Conservation (phyloP, 2,329 filamentous ascomycete species). For the Claviceps monticola region DNA sequence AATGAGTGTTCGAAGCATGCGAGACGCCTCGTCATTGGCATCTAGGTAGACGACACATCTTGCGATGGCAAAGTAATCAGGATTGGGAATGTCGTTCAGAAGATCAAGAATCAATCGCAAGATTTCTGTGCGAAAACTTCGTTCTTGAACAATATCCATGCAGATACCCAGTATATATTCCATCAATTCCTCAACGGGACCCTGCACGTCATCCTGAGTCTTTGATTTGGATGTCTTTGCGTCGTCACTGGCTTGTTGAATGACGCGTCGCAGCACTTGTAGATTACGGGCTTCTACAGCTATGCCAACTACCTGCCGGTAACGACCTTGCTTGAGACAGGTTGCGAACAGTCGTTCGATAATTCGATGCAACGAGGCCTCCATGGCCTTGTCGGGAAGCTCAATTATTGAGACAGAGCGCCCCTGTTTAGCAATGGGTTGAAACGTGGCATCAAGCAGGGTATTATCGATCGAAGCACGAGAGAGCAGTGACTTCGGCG, state of each 20-base stretch:
- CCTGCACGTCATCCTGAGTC: constrained; percentile 31
- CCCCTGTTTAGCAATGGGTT: constrained; percentile 37
- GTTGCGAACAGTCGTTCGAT: constrained; percentile 85
- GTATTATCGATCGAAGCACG: constrained; percentile 56
- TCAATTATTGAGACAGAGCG: constrained; percentile 50
- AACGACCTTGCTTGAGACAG: constrained; percentile 74
- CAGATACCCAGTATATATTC: constrained; percentile 92
- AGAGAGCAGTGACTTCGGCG: constrained; percentile 89
- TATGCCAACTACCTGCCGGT: constrained; percentile 92
- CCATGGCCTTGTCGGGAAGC: constrained; percentile 53
- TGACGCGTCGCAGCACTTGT: constrained; percentile 72
- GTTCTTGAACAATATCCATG: constrained; percentile 95
- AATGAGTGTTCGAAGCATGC: constrained; percentile 71
- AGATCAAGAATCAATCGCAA: constrained; percentile 84
- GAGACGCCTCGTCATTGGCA: constrained; percentile 78
- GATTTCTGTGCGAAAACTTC: constrained; percentile 70
- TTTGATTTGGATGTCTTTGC: constrained; percentile 56
- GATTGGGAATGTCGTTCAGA: constrained; percentile 81
- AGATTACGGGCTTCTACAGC: constrained; percentile 90
- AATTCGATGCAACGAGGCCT: constrained; percentile 66
- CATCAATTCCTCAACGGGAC: constrained; percentile 80
- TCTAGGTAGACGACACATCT: constrained; percentile 95
- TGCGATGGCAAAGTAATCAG: constrained; percentile 95
- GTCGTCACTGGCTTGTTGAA: constrained; percentile 77
- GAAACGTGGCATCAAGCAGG: constrained; percentile 44